Evolutionary conservation across 257 asterid species (phyloP), one percentile per base, ranked within the genome.

Genomic region (Coffea canephora): DNA sequence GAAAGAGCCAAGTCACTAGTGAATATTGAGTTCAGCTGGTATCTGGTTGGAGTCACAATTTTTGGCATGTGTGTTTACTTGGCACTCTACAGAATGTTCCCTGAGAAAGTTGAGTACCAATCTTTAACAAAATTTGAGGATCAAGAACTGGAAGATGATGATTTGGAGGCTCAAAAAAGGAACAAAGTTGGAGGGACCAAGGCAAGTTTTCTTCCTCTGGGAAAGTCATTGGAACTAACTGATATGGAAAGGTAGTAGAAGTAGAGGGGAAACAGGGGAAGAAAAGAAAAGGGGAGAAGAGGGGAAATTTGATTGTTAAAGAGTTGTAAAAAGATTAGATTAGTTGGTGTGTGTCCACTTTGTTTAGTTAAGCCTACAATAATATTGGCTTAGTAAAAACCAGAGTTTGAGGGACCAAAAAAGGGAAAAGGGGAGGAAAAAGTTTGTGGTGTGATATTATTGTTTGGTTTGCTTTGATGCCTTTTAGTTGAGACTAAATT

Each of bases 1-100:
- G 89, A 79, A 18, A 94, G 97, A 4, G 98, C 96, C 1, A 94
- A 90, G 79, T 91, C 92, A 0, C 68, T 94, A 49, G 97, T 92
- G 64, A 92, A 90, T 64, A 80, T 94, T 39, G 80, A 83, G 59
- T 94, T 94, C 57, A 95, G 97, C 19, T 78, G 92, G 89, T 92
- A 81, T 78, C 69, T 91, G 82, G 85, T 83, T 6, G 87, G 85
- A 18, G 69, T 88, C 11, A 89, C 89, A 0, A 81, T 84, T 43
- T 79, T 86, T 14, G 73, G 78, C 0, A 77, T 89, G 88, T 74
- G 83, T 3, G 48, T 90, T 72, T 92, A 92, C 39, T 69, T 90
- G 85, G 83, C 79, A 27, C 15, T 89, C 27, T 14, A 75, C 69
- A 85, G 66, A 69, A 41, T 81, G 45, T 87, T 86, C 76, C 84